Evolutionary conservation across 2,329 filamentous ascomycete species (phyloP).

Genomic region (Cladophialophora yegresii): DNA sequence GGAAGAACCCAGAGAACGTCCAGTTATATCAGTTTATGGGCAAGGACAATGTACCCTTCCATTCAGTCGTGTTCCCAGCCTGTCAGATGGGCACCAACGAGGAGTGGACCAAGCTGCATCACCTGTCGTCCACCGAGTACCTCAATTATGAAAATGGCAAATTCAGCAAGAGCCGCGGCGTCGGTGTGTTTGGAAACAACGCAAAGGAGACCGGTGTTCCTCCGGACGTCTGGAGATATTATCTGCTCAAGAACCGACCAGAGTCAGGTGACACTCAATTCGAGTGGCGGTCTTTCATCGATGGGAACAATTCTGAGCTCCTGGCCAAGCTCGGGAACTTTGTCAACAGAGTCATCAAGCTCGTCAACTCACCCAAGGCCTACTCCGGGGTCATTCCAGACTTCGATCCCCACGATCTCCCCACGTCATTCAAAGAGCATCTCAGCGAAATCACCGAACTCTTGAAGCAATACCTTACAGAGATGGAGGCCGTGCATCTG

Average conservation of each 20-base stretch:
- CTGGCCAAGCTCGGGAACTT: conserved; percentile 72
- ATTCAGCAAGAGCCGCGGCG: conserved; percentile 85
- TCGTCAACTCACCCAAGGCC: conserved; percentile 67
- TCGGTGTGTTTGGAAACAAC: conserved; percentile 90
- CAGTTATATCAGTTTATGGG: conserved; percentile 94
- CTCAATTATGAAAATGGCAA: conserved; percentile 87
- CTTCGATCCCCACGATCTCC: conserved; percentile 45
- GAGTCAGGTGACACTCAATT: conserved; percentile 87
- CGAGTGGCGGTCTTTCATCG: conserved; percentile 81
- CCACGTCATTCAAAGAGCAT: conserved; percentile 45
- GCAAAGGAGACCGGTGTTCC: conserved; percentile 83
- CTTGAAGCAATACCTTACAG: conserved; percentile 58
- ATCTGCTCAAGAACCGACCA: conserved; percentile 79
- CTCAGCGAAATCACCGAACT: conserved; percentile 54
- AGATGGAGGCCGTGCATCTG: conserved; percentile 63
- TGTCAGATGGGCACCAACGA: conserved; percentile 81
- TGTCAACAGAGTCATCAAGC: conserved; percentile 73
- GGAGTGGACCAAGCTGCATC: conserved; percentile 86
- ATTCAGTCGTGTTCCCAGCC: conserved; percentile 87
- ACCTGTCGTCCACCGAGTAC: conserved; percentile 86
- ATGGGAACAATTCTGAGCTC: conserved; percentile 86
- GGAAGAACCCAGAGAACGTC: conserved; percentile 85
- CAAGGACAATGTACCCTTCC: conserved; percentile 86
- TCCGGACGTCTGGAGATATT: conserved; percentile 90
- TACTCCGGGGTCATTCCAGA: conserved; percentile 71